A percentile compares a stretch with the other conserved stretches of the same genome.
These are phyloP conservation scores for Veloboletus limbatus DNA, from an alignment of 1,284 basidiomycete genomes.

Conservation along the genomic window DNA sequence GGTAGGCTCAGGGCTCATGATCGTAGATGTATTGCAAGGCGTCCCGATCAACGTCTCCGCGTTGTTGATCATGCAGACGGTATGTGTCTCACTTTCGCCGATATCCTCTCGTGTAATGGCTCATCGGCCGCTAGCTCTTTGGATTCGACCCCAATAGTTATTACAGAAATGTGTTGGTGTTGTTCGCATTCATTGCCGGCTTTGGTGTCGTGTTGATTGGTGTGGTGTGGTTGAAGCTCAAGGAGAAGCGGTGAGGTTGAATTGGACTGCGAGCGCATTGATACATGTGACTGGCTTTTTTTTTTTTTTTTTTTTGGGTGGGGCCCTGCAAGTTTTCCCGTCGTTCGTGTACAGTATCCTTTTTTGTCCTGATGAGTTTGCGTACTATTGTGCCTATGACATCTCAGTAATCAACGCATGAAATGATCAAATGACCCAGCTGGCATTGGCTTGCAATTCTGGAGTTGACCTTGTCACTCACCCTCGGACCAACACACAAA, in stretches of 20 bases:
- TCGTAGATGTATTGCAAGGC: conserved; percentile 74
- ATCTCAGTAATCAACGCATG: too few species aligned
- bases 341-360: background rate
- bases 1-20: conserved; percentile 80
- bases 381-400: too few species aligned
- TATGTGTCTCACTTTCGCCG: conserved; percentile 34
- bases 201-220: conserved; percentile 68
- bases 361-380: too few species aligned
- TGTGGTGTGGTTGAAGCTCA: conserved; percentile 71
- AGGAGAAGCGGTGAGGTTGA: conserved; percentile 63
- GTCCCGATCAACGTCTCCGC: conserved; percentile 81
- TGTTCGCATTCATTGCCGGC: conserved; percentile 81
- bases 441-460: too few species aligned
- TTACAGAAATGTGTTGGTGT: conserved; percentile 80
- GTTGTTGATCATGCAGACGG: conserved; percentile 76
- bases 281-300: too few species aligned
- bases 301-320: background rate
- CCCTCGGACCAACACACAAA: too few species aligned
- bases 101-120: background rate
- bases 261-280: too few species aligned
- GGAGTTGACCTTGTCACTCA: too few species aligned
- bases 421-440: too few species aligned
- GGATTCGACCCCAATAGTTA: conserved; percentile 77
- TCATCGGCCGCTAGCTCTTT: conserved; percentile 54
- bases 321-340: background rate